These are phyloP conservation scores for Sporothrix dimorphospora DNA, from an alignment of 2,329 filamentous ascomycete species.

Conservation along the genomic window DNA sequence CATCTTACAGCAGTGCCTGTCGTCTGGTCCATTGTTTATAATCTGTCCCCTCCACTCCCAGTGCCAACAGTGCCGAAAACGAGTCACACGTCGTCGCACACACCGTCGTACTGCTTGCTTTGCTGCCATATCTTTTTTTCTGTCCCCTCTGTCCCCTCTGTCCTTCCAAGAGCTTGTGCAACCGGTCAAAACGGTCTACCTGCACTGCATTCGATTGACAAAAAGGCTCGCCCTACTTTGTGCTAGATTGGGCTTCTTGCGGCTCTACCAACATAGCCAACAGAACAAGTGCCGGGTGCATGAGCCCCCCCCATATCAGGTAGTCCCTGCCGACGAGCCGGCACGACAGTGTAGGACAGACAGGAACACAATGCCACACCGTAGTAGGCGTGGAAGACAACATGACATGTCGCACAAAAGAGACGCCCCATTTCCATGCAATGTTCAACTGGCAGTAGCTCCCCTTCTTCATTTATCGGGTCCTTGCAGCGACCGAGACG, in stretches of 20 bases:
- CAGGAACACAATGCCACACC: background rate
- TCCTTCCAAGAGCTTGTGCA: too few species aligned
- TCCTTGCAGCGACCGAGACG: background rate
- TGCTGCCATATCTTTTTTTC: background rate
- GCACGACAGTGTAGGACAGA: background rate
- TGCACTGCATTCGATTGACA: too few species aligned
- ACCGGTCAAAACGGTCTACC: too few species aligned
- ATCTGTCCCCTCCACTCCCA: background rate
- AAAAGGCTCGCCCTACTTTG: too few species aligned
- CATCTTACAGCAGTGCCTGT: background rate
- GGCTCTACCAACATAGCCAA: too few species aligned
- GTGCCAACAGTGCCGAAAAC: background rate
- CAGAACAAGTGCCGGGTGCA: too few species aligned
- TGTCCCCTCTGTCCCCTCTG: too few species aligned
- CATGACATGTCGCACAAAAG: background rate
- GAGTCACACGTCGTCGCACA: background rate
- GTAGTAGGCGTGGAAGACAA: background rate
- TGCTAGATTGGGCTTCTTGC: too few species aligned
- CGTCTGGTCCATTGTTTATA: background rate
- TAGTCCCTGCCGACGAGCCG: too few species aligned
- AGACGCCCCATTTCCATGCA: background rate
- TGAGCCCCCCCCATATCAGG: too few species aligned
- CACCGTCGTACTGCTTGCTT: too few species aligned
- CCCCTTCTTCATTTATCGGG: background rate
- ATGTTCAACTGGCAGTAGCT: constrained; percentile 1